phyloP scores from a whole-genome alignment of 257 asterid genomes.

The Thymus mandschuricus region DNA sequence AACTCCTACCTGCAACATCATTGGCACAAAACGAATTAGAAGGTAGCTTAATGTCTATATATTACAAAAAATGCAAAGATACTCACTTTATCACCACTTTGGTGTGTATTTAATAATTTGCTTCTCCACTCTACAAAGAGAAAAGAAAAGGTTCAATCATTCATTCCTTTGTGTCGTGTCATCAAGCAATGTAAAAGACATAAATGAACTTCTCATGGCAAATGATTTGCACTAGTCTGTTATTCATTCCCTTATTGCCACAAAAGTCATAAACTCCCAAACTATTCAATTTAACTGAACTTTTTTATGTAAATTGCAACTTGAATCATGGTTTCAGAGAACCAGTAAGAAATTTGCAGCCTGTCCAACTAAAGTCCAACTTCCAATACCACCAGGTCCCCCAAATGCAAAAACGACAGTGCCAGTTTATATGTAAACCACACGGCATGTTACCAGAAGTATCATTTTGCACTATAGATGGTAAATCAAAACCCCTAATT shows the following conservation, averaged over 20 bases:
- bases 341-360: background rate
- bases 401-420: background rate
- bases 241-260: background rate
- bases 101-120: constrained; percentile 57
- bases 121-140: constrained; percentile 64
- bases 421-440: background rate
- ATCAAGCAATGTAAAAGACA: constrained; percentile 17
- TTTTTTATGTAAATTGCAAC: background rate
- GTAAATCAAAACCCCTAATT: too few species aligned
- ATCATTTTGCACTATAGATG: too few species aligned
- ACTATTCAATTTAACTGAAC: background rate
- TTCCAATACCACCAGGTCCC: background rate
- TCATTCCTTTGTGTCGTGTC: background rate
- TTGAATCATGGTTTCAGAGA: background rate
- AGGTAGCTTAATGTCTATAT: constrained; percentile 25
- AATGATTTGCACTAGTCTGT: constrained; percentile 5
- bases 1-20: constrained; percentile 54
- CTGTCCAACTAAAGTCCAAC: background rate
- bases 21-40: constrained; percentile 32
- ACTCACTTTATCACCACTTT: constrained; percentile 67
- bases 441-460: background rate
- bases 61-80: constrained; percentile 33
- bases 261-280: background rate
- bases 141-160: constrained; percentile 30
- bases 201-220: constrained; percentile 6